Percentiles rank a stretch among this genome's conserved stretches.
These are phyloP conservation scores for Arabidopsis thaliana DNA, from an alignment of 345 rosid species.

Conservation along the genomic window TAIR10.1 NC_003070.9:8015501-8016000, in stretches of 20 bases:
- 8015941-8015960: neutral
- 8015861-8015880: neutral
- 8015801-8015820: neutral
- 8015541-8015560: conserved; percentile 93
- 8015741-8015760: conserved; percentile 6
- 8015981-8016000: conserved; percentile 39
- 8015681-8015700: conserved; percentile 18
- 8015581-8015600: conserved; percentile 76
- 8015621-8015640: conserved; percentile 81
- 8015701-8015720: neutral
- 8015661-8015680: neutral
- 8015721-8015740: neutral
- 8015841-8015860: conserved; percentile 2
- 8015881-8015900: conserved; percentile 27
- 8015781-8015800: conserved; percentile 5
- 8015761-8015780: conserved; percentile 23
- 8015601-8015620: conserved; percentile 74
- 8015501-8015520: conserved; percentile 58
- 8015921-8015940: conserved; percentile 11
- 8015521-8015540: conserved; percentile 78
- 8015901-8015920: conserved; percentile 33
- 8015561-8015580: conserved; percentile 84
- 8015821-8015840: conserved; percentile 10
- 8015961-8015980: neutral
- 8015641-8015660: conserved; percentile 25